phyloP scores from a whole-genome alignment of 225 moss, liverwort and hornwort species.

The Lunularia cruciata region DNA sequence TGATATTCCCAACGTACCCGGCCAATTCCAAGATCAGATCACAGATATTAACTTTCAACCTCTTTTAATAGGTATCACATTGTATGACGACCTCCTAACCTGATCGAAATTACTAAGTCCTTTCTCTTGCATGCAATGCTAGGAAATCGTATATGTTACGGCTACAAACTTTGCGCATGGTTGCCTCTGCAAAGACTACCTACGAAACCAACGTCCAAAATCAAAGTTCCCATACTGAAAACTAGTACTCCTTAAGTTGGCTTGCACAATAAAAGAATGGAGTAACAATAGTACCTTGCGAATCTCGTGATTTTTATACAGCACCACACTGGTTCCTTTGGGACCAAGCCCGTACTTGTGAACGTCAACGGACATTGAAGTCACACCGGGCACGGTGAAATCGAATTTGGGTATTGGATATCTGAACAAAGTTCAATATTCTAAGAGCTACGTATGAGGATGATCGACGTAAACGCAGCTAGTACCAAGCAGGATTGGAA shows the following conservation, averaged over 20 bases:
- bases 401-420: constrained; percentile 83
- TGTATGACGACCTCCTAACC: too few relatives aligned
- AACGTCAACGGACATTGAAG: constrained; percentile 93
- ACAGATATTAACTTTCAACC: not conserved
- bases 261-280: not conserved
- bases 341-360: constrained; percentile 98
- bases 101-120: too few relatives aligned
- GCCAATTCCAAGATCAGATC: constrained; percentile 8
- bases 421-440: constrained; percentile 37
- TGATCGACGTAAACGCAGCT: too few relatives aligned
- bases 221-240: not conserved
- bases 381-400: constrained; percentile 92
- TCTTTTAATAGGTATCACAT: too few relatives aligned
- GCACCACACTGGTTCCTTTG: constrained; percentile 95
- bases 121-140: too few relatives aligned
- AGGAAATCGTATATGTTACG: too few relatives aligned
- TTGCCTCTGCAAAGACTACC: too few relatives aligned
- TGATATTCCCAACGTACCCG: not conserved
- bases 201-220: too few relatives aligned
- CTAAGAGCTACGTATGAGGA: too few relatives aligned
- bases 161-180: too few relatives aligned
- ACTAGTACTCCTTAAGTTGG: not conserved
- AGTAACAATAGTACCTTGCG: constrained; percentile 58
- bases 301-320: constrained; percentile 90
- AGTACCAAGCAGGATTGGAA: too few relatives aligned